These are phyloP conservation scores for Teratosphaeria gauchensis DNA, from an alignment of 2,329 filamentous ascomycete species.

Conservation along the genomic window DNA sequence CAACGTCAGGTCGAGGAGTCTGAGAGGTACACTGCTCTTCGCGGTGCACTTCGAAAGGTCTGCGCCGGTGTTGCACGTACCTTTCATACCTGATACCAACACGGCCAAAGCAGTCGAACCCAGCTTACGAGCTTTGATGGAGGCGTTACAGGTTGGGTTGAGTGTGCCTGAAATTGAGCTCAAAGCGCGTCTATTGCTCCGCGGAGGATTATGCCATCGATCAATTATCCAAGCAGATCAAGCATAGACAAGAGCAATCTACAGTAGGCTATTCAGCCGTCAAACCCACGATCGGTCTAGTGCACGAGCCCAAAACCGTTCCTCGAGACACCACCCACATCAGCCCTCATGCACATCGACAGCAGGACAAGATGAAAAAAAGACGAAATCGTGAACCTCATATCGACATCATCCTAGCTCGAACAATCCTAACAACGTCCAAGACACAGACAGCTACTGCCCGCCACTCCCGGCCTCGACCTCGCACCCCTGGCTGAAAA, in stretches of 20 bases:
- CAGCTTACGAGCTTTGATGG: too few species aligned
- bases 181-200: background rate
- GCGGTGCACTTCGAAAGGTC: background rate
- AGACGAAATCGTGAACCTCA: background rate
- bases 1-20: background rate
- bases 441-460: background rate
- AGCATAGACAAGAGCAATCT: background rate
- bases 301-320: too few species aligned
- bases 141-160: too few species aligned
- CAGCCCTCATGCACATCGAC: background rate
- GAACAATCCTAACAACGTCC: background rate
- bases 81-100: too few species aligned
- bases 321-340: too few species aligned
- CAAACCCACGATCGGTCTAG: background rate
- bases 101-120: too few species aligned
- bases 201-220: background rate
- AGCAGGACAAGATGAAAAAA: background rate
- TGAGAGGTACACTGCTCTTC: background rate
- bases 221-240: background rate
- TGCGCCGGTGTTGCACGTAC: background rate
- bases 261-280: background rate
- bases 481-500: constrained; percentile 85
- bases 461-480: constrained; percentile 5
- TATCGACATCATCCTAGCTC: background rate
- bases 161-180: background rate